Base-by-base conservation (phyloP, 2,329 filamentous ascomycete species). In the Monilinia polystroma region DNA sequence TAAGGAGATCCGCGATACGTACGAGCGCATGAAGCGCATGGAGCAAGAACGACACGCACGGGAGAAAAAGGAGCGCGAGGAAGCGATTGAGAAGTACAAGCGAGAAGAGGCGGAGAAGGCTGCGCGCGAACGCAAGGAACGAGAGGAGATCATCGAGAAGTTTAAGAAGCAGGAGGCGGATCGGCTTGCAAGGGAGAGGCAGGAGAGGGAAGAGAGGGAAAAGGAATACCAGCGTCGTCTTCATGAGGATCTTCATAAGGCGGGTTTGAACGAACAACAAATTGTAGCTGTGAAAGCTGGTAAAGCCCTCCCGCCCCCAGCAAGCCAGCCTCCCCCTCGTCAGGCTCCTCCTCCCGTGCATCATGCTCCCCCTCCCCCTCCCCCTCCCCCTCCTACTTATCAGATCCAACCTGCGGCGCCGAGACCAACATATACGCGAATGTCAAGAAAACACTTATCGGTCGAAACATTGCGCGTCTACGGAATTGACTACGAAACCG, bases 361-460 rank as follows among this genome's bases (percentile, higher is more conserved):
- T 35, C 49, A n/a, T 7, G 47, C 47, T 26, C 29, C 47, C 23
- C 45, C 26, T 41, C 16, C 45, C 32, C 11, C 4, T 75, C 76
- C 47, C 53, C 45, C 32, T 18, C 4, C 76, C 76, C 47, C 53
- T 43, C 58, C 59, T 5, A 29, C 49, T 2, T 41, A 23, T 29
- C 47, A 52, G 11, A 55, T 63, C 1, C 52, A 65, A n/a, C 52
- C 53, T 59, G 52, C 66, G 70, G 66, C 71, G 62, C 66, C 77
- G 20, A 80, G 82, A 4, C 82, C 85, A 0, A 87, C 85, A 0
- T 88, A 88, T 72, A 89, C 86, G 18, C 82, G 86, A 70, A 88
- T 89, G 85, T 80, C 85, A 1, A 81, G 86, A 32, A 80, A 81
- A 65, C 83, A 89, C 73, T 77, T 89, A 29, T 88, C 86, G 0